Percentiles rank a stretch among this genome's conserved stretches.
phyloP scores from a whole-genome alignment of 2,329 filamentous ascomycete species.

The Pyricularia grisea region DNA sequence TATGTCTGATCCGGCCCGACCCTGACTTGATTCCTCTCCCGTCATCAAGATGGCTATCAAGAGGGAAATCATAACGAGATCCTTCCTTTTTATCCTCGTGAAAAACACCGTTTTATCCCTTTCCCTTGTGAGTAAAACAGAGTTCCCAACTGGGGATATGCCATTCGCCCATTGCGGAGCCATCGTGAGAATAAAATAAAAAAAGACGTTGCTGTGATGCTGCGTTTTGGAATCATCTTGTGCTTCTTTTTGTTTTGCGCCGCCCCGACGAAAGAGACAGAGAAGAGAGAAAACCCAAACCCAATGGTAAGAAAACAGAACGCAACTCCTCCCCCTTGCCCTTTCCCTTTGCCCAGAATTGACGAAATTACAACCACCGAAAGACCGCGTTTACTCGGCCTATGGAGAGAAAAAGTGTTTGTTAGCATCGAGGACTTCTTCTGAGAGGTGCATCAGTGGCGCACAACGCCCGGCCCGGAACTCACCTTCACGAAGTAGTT shows the following conservation, averaged over 20 bases:
- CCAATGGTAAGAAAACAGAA: conserved; percentile 1
- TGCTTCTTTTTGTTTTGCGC: conserved; percentile 2
- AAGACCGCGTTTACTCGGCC: conserved; percentile 6
- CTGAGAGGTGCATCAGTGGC: neutral
- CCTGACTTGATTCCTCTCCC: neutral
- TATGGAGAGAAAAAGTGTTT: neutral
- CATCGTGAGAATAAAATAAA: neutral
- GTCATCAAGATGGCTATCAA: neutral
- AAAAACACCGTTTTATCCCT: neutral
- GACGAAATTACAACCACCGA: conserved; percentile 5
- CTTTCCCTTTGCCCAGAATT: conserved; percentile 4
- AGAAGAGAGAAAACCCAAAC: conserved; percentile 3
- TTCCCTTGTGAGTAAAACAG: neutral
- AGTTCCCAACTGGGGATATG: neutral
- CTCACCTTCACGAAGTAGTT: conserved; percentile 97
- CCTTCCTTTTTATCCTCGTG: neutral
- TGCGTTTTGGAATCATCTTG: conserved; percentile 1
- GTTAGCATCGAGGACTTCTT: neutral
- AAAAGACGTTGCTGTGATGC: conserved; percentile 2
- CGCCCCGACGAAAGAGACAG: neutral
- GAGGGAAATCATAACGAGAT: neutral
- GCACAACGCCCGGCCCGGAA: no score
- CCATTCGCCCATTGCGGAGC: neutral
- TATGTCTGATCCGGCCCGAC: neutral
- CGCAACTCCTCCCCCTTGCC: conserved; percentile 1